Base-by-base conservation (phyloP, 2,329 filamentous ascomycete species). In the Teratosphaeria nubilosa region DNA sequence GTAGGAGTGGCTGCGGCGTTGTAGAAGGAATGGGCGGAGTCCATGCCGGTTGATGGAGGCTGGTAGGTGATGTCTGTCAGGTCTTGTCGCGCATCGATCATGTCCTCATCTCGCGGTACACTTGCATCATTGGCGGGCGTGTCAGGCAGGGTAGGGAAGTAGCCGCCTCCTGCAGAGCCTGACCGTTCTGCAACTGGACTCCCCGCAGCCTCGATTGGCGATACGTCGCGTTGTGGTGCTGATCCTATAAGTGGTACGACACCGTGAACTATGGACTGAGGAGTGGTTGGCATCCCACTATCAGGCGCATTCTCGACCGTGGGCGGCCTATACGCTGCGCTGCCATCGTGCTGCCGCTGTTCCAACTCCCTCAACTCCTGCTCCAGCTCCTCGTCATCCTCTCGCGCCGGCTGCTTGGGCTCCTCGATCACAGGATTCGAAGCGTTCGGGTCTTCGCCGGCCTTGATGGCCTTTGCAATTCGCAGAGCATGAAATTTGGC, bases 401-500 rank as follows among this genome's bases (percentile, higher is more conserved):
- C 66, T n/a, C 63, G 63, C 16, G 57, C 56, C 16, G 60, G 58
- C 24, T 54, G 52, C 24, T 58, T 56, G 25, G 60, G 63, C 56
- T 63, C 59, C 59, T 86, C 83, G 34, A 85, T 79, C 58, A 83
- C 83, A 0, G 92, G 92, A 68, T 97, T 97, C 7, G 89, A 88
- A 57, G 87, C 84, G 73, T 99, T 99, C 2, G 94, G 94, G 69
- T 99, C 91, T 64, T 89, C 86, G 56, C 91, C 91, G 48, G 91
- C 88, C 69, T 91, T 94, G 68, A 96, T 82, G 11, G 94, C 94
- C 74, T 90, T 96, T 16, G 88, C 80, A 69, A 99, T 99, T 59
- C 94, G 84, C 37, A 92, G 78, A 1, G 92, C 91, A 72, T 97
- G 95, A 81, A 90, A 99, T 74, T 97, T 99, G 50, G 92, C 91